Base-by-base conservation (phyloP, 2,329 filamentous ascomycete species). In the Exophiala viscosa region DNA sequence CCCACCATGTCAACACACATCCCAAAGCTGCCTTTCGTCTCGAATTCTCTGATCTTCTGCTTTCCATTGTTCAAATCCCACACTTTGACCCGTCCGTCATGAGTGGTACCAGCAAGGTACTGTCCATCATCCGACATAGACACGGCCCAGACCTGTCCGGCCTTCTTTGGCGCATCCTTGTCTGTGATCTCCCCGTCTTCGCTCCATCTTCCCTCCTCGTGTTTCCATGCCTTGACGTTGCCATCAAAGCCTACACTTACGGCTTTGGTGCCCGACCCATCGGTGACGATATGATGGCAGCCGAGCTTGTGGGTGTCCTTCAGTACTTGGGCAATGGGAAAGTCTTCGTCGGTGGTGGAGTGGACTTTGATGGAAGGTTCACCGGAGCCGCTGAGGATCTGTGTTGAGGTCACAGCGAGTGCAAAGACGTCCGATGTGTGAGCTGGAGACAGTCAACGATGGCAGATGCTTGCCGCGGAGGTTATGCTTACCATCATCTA, bases 11-110 rank as follows among this genome's bases (percentile, higher is more conserved):
- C 91, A 56, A 99, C 84, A 64, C 87, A 87, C 73, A 93, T 83
- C 34, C 90, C 92, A 72, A 96, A 97, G 69, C 87, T 92, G 11
- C 90, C 90, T 62, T 92, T 90, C 1, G 92, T 96, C 74, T 96
- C 90, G 66, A 93, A 96, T 64, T 91, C 84, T 45, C 84, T 79
- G 55, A 93, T 84, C 70, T 87, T 88, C 50, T 79, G 74, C 34
- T 81, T 76, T 3, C 69, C 69, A 34, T 74, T 72, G 10, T 72
- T 76, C 44, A 74, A 65, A 66, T 95, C 85, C 89, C 91, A 97
- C 36, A 97, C 87, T 63, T 91, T 90, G 65, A 97, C 84, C 49
- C 86, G 83, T 3, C 93, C 93, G 66, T 95, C 88, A 64, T 90
- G 87, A 2, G 89, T 93, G 11, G 90, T 95, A 60, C 84, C 84